These are phyloP conservation scores for Nemania serpens DNA, from an alignment of 2,329 filamentous ascomycete species.

Conservation along the genomic window DNA sequence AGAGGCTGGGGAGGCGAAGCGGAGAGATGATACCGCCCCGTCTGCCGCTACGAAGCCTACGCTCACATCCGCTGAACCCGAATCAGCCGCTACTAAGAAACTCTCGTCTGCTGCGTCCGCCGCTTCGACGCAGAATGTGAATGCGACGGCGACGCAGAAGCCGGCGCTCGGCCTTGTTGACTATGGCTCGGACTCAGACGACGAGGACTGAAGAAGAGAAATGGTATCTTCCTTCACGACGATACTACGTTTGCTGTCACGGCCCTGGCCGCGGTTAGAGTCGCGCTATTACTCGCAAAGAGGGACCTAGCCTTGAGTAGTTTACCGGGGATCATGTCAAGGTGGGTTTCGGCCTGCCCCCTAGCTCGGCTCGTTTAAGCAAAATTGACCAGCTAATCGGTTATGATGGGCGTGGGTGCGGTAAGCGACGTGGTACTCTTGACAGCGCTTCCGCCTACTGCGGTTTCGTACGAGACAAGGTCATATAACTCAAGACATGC, in stretches of 20 bases:
- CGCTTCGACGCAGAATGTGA: constrained; percentile 9
- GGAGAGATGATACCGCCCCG: background rate
- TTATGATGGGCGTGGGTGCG: too few relatives aligned
- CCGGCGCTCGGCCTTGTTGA: constrained; percentile 51
- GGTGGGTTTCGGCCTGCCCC: too few relatives aligned
- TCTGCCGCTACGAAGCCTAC: constrained; percentile 14
- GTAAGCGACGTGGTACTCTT: too few relatives aligned
- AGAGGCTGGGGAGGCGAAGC: constrained; percentile 20
- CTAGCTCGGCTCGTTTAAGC: too few relatives aligned
- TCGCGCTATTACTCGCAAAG: background rate
- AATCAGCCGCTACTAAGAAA: background rate
- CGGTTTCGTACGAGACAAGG: too few relatives aligned
- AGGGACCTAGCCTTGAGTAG: too few relatives aligned
- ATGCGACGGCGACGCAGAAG: constrained; percentile 27
- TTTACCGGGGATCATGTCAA: too few relatives aligned
- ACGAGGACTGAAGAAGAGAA: constrained; percentile 45
- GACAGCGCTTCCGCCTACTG: too few relatives aligned
- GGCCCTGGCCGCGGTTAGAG: background rate
- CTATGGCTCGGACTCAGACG: constrained; percentile 62
- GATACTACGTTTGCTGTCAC: background rate
- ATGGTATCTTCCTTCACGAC: background rate
- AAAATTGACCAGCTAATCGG: too few relatives aligned
- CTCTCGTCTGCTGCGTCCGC: background rate
- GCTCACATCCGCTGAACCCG: background rate
- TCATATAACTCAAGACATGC: too few relatives aligned